Conservation (phyloP, 495 filamentous ascomycete species). For the Daldinia grandis region DNA sequence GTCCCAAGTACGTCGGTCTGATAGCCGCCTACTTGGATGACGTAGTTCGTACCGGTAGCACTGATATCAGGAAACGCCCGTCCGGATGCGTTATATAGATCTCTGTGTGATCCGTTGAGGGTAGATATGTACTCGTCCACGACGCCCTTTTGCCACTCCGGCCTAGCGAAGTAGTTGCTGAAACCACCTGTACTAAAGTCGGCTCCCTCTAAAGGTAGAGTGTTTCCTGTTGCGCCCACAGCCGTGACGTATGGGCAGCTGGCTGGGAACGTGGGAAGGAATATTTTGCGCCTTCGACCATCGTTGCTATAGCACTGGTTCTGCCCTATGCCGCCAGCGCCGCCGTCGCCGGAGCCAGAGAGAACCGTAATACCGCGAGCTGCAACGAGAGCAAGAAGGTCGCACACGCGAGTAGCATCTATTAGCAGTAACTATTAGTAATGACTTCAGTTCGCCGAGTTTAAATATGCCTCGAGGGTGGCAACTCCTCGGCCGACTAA, state of each 20-base stretch:
- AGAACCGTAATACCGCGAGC: slow-evolving; percentile 76
- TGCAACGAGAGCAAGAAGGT: slow-evolving; percentile 75
- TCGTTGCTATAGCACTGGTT: slow-evolving; percentile 71
- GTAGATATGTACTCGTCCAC: slow-evolving; percentile 64
- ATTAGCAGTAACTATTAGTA: neutral
- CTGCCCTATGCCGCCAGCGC: slow-evolving; percentile 62
- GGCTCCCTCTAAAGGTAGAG: slow-evolving; percentile 65
- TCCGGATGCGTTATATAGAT: slow-evolving; percentile 66
- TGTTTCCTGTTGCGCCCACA: slow-evolving; percentile 73
- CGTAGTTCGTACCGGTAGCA: slow-evolving; percentile 51
- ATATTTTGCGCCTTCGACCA: slow-evolving; percentile 66
- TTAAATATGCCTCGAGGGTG: neutral
- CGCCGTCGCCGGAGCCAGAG: slow-evolving; percentile 77
- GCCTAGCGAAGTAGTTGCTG: slow-evolving; percentile 70
- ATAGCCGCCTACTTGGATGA: slow-evolving; percentile 47
- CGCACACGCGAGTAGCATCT: slow-evolving; percentile 70
- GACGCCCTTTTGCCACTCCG: slow-evolving; percentile 68
- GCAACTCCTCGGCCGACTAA: neutral
- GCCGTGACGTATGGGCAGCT: slow-evolving; percentile 84
- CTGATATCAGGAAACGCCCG: slow-evolving; percentile 78
- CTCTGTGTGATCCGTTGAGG: slow-evolving; percentile 55
- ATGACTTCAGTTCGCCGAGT: neutral
- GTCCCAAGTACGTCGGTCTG: slow-evolving; percentile 51
- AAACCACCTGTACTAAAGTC: slow-evolving; percentile 74
- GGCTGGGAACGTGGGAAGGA: slow-evolving; percentile 75